Conservation (phyloP, 768 basidiomycete species). For the Trametes maxima region DNA sequence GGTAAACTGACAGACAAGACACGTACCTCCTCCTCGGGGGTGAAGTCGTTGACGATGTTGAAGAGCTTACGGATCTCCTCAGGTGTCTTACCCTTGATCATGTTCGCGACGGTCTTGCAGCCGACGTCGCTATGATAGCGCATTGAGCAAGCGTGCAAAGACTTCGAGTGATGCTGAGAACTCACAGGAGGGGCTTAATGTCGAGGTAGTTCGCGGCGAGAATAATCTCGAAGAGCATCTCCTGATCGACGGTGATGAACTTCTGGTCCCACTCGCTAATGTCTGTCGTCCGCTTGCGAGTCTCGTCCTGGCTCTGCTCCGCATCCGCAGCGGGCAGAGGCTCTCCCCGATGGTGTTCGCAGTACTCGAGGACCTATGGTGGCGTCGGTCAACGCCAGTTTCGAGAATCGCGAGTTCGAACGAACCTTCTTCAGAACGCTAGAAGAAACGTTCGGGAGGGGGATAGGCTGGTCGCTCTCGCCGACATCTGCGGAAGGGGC, state of each 20-base stretch:
- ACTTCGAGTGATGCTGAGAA: constrained; percentile 20
- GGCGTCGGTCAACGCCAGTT: constrained; percentile 4
- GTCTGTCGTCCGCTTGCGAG: constrained; percentile 96
- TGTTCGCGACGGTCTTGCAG: constrained; percentile 99
- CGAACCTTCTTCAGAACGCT: constrained; percentile 89
- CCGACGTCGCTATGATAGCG: constrained; percentile 78
- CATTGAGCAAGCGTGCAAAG: constrained; percentile 5
- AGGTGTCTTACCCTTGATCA: constrained; percentile 99
- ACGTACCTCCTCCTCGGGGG: constrained; percentile 95
- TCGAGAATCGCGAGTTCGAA: background rate
- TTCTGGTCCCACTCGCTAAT: constrained; percentile 99
- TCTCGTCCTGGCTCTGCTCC: constrained; percentile 86
- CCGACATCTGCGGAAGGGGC: constrained; percentile 70
- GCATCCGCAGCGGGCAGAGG: constrained; percentile 87
- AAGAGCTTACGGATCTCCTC: constrained; percentile 99
- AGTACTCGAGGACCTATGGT: constrained; percentile 94
- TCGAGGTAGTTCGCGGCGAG: constrained; percentile 99
- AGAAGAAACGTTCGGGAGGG: constrained; percentile 91
- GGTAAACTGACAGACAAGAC: constrained; percentile 1
- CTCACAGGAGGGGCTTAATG: constrained; percentile 96
- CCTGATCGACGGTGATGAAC: constrained; percentile 98
- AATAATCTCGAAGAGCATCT: constrained; percentile 99
- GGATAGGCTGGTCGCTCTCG: constrained; percentile 92
- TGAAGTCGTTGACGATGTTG: constrained; percentile 98
- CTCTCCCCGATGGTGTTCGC: constrained; percentile 97